A percentile compares a stretch with the other conserved stretches of the same genome.
phyloP scores from a whole-genome alignment of 2,329 filamentous ascomycete species.

The Cordyceps farinosa region DNA sequence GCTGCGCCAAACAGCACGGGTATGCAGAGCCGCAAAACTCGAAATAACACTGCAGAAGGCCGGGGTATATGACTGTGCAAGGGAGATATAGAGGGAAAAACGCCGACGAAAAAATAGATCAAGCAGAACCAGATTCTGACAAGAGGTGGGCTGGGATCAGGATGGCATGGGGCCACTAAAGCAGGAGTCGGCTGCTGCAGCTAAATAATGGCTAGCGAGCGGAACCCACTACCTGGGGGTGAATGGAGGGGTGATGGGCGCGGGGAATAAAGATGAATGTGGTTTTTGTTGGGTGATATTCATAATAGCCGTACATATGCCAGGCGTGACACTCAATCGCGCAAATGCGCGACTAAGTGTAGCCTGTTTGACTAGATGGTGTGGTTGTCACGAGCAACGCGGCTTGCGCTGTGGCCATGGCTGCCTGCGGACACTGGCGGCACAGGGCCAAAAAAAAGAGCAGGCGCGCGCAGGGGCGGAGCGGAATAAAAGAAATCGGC shows the following conservation, averaged over 20 bases:
- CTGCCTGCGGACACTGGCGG: slow-evolving; percentile 24
- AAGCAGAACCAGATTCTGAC: slow-evolving; percentile 13
- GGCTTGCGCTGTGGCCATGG: slow-evolving; percentile 8
- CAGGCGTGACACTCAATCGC: neutral
- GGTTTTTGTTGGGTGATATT: neutral
- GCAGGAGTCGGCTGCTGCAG: slow-evolving; percentile 12
- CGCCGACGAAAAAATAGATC: slow-evolving; percentile 4
- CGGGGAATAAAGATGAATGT: neutral
- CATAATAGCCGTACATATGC: neutral
- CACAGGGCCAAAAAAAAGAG: slow-evolving; percentile 9
- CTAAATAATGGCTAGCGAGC: slow-evolving; percentile 13
- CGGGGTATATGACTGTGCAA: neutral
- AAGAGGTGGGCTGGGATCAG: slow-evolving; percentile 14
- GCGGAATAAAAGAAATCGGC: slow-evolving; percentile 26
- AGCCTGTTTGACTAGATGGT: neutral
- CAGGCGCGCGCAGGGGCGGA: neutral
- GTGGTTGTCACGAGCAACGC: slow-evolving; percentile 32
- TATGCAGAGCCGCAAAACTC: slow-evolving; percentile 8
- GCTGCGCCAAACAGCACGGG: slow-evolving; percentile 23
- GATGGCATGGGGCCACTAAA: slow-evolving; percentile 10
- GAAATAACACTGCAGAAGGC: neutral
- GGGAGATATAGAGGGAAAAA: neutral
- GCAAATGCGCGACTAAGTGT: neutral
- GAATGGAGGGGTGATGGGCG: neutral
- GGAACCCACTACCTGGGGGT: slow-evolving; percentile 9